phyloP scores from a whole-genome alignment of 2,329 filamentous ascomycete genomes.

The Venturia asperata region DNA sequence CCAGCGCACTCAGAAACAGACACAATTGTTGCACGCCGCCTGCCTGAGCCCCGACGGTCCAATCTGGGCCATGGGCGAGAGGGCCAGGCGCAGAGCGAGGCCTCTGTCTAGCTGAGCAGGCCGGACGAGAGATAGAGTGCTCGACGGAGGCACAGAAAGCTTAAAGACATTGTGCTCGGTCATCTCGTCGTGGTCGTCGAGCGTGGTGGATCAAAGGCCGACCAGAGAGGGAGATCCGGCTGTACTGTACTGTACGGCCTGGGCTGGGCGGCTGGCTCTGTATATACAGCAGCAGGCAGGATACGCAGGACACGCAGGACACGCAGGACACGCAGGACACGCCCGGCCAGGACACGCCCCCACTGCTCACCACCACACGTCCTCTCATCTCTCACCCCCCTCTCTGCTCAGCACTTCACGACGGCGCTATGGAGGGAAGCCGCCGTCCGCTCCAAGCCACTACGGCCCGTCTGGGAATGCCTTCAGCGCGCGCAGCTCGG shows the following conservation, averaged over 20 bases:
- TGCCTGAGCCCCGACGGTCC: neutral
- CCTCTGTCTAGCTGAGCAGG: neutral
- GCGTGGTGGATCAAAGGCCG: neutral
- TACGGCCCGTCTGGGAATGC: constrained; percentile 1
- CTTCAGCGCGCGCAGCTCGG: neutral
- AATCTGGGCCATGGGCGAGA: neutral
- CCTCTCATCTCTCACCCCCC: too few species aligned
- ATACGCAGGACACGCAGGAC: too few species aligned
- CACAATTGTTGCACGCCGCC: neutral
- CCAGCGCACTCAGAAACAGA: constrained; percentile 5
- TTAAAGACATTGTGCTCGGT: constrained; percentile 4
- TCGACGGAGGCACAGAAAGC: neutral
- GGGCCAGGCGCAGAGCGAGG: neutral
- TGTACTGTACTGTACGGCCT: neutral
- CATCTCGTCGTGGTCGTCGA: neutral
- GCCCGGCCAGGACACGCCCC: neutral
- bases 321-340: neutral
- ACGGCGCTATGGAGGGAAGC: constrained; percentile 4
- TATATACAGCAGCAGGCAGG: too few species aligned
- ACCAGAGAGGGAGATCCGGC: neutral
- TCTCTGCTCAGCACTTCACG: neutral
- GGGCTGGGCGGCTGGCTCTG: too few species aligned
- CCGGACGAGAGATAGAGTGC: neutral
- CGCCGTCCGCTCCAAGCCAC: constrained; percentile 12
- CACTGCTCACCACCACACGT: neutral